Base-by-base conservation (phyloP, 768 basidiomycete species). In the Leucosporidium creatinivorum region DNA sequence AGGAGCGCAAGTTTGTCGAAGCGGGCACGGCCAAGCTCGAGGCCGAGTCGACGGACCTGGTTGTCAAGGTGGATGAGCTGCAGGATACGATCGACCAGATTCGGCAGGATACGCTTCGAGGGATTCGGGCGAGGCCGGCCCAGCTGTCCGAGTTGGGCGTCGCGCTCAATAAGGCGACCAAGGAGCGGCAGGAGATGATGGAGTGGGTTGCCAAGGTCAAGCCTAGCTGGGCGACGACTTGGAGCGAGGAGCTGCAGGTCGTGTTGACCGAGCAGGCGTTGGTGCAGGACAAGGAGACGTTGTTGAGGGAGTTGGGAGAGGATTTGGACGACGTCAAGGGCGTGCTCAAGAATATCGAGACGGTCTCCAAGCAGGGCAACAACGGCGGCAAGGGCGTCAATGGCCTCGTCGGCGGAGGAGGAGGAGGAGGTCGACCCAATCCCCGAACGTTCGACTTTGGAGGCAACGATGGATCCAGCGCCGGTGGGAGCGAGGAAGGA, bases 181-280 rank as follows among this genome's bases (percentile, higher is more conserved):
- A 83, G 26, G 83, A 87, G 31, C 82, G 85, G 23, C 78, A 79
- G 15, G 88, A 93, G 79, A 82, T 97, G 54, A 83, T 86, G 69
- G 85, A 87, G 73, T 91, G 94, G 77, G 89, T 97, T 73, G 84
- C 86, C 73, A 88, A 89, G 17, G 84, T 93, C 75, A 91, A 89
- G 75, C 92, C 94, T 52, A 91, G 90, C 84, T 99, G 94, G 94
- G 90, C 93, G 82, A 92, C 93, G 83, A 97, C 93, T 25, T 99
- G 94, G 94, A 89, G 90, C 75, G 87, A 91, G 76, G 94, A 99
- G 80, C 77, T 99, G 76, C 89, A 91, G 81, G 91, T 91, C 72
- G 93, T 99, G 64, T 89, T 97, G 66, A 93, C 96, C 77, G 94
- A 99, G 78, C 93, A 99, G 77, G 89, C 93, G 73, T 89, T 96